phyloP scores from a whole-genome alignment of 2,329 filamentous ascomycete species.

The Epichloe sp. region DNA sequence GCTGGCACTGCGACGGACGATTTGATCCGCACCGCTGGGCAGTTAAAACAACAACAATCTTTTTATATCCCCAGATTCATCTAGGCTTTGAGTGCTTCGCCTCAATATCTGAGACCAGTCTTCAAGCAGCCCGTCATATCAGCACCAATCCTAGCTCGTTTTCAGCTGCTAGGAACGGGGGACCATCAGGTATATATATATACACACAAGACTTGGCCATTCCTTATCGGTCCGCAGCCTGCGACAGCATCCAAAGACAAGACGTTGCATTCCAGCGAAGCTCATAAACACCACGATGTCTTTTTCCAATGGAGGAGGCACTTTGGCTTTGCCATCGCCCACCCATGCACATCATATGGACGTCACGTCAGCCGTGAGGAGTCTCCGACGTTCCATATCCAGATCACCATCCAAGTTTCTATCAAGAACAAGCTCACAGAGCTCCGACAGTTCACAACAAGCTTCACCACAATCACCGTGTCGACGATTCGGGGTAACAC shows the following conservation, averaged over 20 bases:
- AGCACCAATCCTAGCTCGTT: background rate
- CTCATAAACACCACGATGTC: slow-evolving; percentile 32
- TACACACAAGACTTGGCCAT: slow-evolving; percentile 9
- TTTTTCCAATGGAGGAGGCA: slow-evolving; percentile 53
- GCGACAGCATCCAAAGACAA: slow-evolving; percentile 9
- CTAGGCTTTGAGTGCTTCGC: background rate
- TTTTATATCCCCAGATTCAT: background rate
- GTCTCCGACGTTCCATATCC: slow-evolving; percentile 76
- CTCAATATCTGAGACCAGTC: background rate
- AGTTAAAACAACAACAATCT: background rate
- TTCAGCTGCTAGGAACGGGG: background rate
- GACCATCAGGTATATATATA: background rate
- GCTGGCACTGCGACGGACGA: background rate
- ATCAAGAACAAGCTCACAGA: slow-evolving; percentile 32
- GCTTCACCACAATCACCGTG: slow-evolving; percentile 38
- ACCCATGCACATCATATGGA: slow-evolving; percentile 74
- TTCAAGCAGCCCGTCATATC: background rate
- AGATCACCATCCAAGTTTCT: slow-evolving; percentile 90
- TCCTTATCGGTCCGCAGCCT: slow-evolving; percentile 14
- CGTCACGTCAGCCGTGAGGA: slow-evolving; percentile 67
- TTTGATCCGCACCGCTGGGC: background rate
- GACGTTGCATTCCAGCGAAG: slow-evolving; percentile 16
- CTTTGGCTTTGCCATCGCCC: slow-evolving; percentile 75
- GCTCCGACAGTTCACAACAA: slow-evolving; percentile 33
- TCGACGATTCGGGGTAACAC: slow-evolving; percentile 27